Evolutionary conservation across 1,284 basidiomycete species (phyloP).

Genomic region (Coniophora puteana): DNA sequence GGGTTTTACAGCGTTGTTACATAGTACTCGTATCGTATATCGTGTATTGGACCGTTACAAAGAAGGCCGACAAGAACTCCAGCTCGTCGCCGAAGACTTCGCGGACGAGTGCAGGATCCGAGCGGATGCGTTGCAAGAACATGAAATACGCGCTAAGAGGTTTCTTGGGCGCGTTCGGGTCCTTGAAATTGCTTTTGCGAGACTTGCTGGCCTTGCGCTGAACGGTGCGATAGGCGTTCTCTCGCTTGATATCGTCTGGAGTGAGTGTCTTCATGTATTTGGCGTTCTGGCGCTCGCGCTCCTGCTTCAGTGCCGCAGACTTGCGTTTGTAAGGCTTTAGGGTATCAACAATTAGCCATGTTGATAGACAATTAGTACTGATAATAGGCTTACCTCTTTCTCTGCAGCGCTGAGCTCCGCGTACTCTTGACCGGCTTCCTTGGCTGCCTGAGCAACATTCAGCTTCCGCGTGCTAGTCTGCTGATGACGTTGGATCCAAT

Average conservation of each 20-base stretch:
- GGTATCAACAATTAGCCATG: conserved; percentile 25
- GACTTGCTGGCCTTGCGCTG: conserved; percentile 96
- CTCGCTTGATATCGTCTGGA: conserved; percentile 92
- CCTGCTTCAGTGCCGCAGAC: conserved; percentile 81
- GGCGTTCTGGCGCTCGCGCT: conserved; percentile 76
- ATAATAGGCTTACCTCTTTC: conserved; percentile 63
- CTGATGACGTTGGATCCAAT: conserved; percentile 92
- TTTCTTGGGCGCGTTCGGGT: conserved; percentile 96
- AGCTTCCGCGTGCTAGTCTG: conserved; percentile 76
- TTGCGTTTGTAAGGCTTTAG: conserved; percentile 76
- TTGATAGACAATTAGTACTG: conserved; percentile 17
- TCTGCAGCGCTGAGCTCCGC: conserved; percentile 74
- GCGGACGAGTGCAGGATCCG: conserved; percentile 65
- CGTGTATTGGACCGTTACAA: too few species aligned
- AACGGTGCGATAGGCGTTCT: conserved; percentile 88
- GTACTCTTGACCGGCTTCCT: conserved; percentile 92
- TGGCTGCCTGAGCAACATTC: conserved; percentile 94
- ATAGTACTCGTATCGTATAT: too few species aligned
- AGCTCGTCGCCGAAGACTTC: conserved; percentile 89
- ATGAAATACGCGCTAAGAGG: conserved; percentile 94
- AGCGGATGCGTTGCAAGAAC: conserved; percentile 87
- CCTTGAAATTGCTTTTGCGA: conserved; percentile 92
- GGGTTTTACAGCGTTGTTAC: too few species aligned
- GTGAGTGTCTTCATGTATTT: conserved; percentile 89
- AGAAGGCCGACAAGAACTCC: too few species aligned